Percentiles rank a stretch among this genome's conserved stretches.
phyloP scores from a whole-genome alignment of 208 protist genomes.

The Wallacemonas rigidus region DNA sequence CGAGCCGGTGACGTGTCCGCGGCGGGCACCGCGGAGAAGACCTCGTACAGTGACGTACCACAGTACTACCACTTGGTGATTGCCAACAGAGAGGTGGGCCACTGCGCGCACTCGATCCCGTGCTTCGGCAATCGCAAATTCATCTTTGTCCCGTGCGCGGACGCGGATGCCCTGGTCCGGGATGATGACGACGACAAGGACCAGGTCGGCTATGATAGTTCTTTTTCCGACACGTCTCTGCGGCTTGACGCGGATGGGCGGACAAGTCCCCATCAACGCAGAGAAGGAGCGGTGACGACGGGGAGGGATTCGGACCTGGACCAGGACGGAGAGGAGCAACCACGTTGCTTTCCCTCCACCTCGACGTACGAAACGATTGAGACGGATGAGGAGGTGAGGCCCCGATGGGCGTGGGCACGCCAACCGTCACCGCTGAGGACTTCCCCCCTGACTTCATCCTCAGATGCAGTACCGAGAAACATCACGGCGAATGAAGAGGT shows the following conservation, averaged over 20 bases:
- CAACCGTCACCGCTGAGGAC: neutral
- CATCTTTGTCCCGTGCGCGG: constrained; percentile 55
- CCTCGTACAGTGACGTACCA: neutral
- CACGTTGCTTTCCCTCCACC: neutral
- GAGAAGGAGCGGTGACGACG: no score
- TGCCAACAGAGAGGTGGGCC: constrained; percentile 49
- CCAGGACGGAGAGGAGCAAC: neutral
- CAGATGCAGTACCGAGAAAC: no score
- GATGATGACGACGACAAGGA: constrained; percentile 14
- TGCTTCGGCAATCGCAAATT: constrained; percentile 88
- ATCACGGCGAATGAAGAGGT: no score
- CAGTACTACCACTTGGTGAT: constrained; percentile 63
- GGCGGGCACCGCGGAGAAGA: neutral
- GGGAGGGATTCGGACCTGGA: no score
- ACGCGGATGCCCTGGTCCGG: constrained; percentile 30
- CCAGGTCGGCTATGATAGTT: neutral
- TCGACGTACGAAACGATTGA: constrained; percentile 6
- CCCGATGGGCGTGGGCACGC: neutral
- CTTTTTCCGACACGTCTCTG: neutral
- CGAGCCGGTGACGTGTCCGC: neutral
- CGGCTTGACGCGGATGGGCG: no score
- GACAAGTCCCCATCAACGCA: no score
- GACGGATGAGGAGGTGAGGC: neutral
- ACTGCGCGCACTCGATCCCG: constrained; percentile 46
- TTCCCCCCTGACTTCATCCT: neutral